phyloP scores from a whole-genome alignment of 2,329 filamentous ascomycete species.

The Aspergillus tamarii region DNA sequence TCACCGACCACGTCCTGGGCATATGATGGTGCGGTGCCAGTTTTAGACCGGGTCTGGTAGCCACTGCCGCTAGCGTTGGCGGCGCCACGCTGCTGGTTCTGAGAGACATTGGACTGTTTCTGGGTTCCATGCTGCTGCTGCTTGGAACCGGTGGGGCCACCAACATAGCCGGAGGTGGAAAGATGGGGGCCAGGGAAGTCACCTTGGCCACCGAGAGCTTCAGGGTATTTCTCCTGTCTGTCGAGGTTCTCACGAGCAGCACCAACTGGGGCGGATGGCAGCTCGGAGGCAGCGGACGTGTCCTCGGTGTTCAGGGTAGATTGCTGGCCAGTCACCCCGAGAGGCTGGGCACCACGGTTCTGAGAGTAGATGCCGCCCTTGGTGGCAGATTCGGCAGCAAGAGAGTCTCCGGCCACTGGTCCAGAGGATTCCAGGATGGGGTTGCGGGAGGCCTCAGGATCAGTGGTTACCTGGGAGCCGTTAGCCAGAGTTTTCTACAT shows the following conservation, averaged over 20 bases:
- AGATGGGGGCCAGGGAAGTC: conserved; percentile 42
- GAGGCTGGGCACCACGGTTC: conserved; percentile 59
- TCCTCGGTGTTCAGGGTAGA: conserved; percentile 61
- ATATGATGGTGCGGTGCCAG: conserved; percentile 43
- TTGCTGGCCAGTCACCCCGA: conserved; percentile 53
- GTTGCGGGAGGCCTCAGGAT: conserved; percentile 52
- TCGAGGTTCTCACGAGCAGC: conserved; percentile 49
- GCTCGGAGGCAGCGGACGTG: conserved; percentile 55
- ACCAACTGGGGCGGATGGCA: conserved; percentile 53
- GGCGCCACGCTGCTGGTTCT: conserved; percentile 3
- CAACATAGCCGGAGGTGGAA: conserved; percentile 37
- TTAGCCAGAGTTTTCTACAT: background rate
- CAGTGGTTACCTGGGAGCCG: conserved; percentile 44
- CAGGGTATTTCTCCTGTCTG: conserved; percentile 47
- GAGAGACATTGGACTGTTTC: background rate
- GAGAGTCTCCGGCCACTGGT: conserved; percentile 66
- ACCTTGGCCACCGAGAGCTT: conserved; percentile 42
- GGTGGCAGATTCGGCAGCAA: conserved; percentile 72
- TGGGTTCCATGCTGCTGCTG: conserved; percentile 31
- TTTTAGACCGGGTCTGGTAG: conserved; percentile 30
- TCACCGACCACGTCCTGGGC: conserved; percentile 38
- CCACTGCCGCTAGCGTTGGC: conserved; percentile 29
- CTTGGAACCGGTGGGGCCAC: conserved; percentile 39
- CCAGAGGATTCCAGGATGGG: conserved; percentile 67
- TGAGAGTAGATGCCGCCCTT: conserved; percentile 62